Percentiles rank a stretch among this genome's conserved stretches.
phyloP scores from a whole-genome alignment of 2,329 filamentous ascomycete species.

The Colletotrichum plurivorum region DNA sequence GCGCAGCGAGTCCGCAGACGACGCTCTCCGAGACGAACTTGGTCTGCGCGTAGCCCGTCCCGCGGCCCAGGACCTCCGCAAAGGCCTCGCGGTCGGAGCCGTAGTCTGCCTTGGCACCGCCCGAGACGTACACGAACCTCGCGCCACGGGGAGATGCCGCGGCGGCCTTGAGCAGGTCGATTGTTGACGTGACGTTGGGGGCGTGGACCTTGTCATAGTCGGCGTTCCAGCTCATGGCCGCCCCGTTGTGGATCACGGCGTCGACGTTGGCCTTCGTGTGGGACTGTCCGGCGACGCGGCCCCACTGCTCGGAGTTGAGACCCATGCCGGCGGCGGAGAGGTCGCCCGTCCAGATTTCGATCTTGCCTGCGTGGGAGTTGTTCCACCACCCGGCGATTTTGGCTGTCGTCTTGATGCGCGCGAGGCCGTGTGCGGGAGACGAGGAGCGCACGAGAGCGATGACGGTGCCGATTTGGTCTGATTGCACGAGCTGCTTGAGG shows the following conservation, averaged over 20 bases:
- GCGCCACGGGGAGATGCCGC: not conserved
- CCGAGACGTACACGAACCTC: too few relatives aligned
- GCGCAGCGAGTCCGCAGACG: slow-evolving; percentile 24
- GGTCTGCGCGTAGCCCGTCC: slow-evolving; percentile 37
- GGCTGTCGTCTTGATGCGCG: slow-evolving; percentile 32
- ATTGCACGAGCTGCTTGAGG: slow-evolving; percentile 15
- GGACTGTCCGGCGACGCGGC: slow-evolving; percentile 31
- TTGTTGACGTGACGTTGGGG: slow-evolving; percentile 37
- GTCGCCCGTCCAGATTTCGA: slow-evolving; percentile 42
- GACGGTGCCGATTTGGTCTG: slow-evolving; percentile 5
- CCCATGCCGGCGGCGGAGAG: slow-evolving; percentile 18
- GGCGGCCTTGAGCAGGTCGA: slow-evolving; percentile 40
- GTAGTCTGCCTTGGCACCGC: slow-evolving; percentile 42
- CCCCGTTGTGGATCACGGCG: slow-evolving; percentile 17
- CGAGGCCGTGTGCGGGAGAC: slow-evolving; percentile 18
- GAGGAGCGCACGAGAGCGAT: slow-evolving; percentile 33
- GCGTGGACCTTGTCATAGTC: not conserved
- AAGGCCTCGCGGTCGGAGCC: slow-evolving; percentile 37
- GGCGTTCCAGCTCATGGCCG: slow-evolving; percentile 4
- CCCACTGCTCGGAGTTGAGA: slow-evolving; percentile 22
- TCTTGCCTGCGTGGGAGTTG: not conserved
- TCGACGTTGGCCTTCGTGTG: slow-evolving; percentile 5
- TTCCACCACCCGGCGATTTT: slow-evolving; percentile 39
- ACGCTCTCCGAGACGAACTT: slow-evolving; percentile 41
- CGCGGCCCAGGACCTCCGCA: not conserved